Evolutionary conservation across 2,329 filamentous ascomycete species (phyloP), one percentile per base, ranked within the genome.

Genomic region (Diplodia corticola): DNA sequence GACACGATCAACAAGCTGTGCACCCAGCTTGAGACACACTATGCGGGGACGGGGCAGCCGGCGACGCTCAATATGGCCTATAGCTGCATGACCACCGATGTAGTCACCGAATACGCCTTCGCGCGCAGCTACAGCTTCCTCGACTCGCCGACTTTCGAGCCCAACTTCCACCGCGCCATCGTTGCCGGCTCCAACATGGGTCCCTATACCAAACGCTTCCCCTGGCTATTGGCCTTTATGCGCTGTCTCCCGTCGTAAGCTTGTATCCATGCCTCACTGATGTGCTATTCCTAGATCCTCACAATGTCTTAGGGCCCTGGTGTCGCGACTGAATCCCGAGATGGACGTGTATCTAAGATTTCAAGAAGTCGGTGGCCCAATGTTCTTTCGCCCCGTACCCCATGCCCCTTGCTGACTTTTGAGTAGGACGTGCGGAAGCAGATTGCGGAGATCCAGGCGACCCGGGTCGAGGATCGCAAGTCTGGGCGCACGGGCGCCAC

Each of bases 21-120:
- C 17, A 26, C 13, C 24, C 50, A 55, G 15, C n/a, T 67, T n/a
- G 20, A 55, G 20, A 24, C 40, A 10, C 33, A 35, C 33, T 68
- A 66, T 50, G 53, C 28, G 17, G 48, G 28, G 3, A 61, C 66
- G 37, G 40, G 33, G 26, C 30, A 63, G 28, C 53, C 63, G n/a
- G n/a, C 63, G 35, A 33, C n/a, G 12, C 28, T 66, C 13, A 40
- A 35, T 17, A 24, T 30, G 15, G 54, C 55, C 15, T 66, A 51
- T 15, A 30, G 49, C 49, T 51, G 49, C 49, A 51, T 51, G 49
- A 30, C 49, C 3, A 51, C 80, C 37, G 79, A 81, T 65, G 74
- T 79, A 17, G 78, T 79, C 60, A 76, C 73, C 0, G 70, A 78
- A 20, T 80, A 80, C 63, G 73, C 71, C 20, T 80, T 79, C 46